Conservation (phyloP, 2,329 filamentous ascomycete genomes). For the Orbilia javanica region DNA sequence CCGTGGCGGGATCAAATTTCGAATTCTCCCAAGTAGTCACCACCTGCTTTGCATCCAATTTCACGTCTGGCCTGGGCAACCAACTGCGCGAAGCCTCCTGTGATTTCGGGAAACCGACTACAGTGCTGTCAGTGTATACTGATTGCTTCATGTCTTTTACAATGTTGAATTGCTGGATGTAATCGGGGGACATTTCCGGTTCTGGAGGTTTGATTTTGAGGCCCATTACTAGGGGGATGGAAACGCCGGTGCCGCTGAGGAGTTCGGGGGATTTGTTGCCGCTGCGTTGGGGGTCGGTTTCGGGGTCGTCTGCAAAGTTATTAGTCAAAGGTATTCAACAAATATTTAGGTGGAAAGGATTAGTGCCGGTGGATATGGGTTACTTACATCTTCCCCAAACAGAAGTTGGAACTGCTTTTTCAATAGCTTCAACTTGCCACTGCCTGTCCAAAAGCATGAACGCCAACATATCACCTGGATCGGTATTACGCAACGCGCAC, state of each 20-base stretch:
- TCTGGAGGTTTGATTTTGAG: conserved; percentile 11
- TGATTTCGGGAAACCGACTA: background rate
- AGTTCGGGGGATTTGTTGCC: background rate
- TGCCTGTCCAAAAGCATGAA: background rate
- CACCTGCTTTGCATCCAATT: background rate
- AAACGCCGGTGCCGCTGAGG: conserved; percentile 4
- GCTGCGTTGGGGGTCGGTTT: background rate
- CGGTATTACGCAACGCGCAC: background rate
- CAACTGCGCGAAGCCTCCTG: background rate
- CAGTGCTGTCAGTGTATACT: background rate
- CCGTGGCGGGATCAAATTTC: background rate
- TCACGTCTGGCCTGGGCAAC: background rate
- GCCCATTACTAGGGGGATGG: conserved; percentile 16
- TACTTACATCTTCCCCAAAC: conserved; percentile 1
- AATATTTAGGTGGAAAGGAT: background rate
- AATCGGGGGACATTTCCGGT: conserved; percentile 1
- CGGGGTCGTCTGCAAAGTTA: background rate
- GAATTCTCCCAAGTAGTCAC: conserved; percentile 1
- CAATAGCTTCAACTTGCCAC: background rate
- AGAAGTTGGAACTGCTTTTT: background rate
- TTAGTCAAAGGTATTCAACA: background rate
- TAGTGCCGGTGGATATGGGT: background rate
- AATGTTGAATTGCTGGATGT: conserved; percentile 24
- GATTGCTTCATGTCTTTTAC: conserved; percentile 30
- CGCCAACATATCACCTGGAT: background rate